Conservation (phyloP, 331 rosid species). For the Pyrus hybrid region DNA sequence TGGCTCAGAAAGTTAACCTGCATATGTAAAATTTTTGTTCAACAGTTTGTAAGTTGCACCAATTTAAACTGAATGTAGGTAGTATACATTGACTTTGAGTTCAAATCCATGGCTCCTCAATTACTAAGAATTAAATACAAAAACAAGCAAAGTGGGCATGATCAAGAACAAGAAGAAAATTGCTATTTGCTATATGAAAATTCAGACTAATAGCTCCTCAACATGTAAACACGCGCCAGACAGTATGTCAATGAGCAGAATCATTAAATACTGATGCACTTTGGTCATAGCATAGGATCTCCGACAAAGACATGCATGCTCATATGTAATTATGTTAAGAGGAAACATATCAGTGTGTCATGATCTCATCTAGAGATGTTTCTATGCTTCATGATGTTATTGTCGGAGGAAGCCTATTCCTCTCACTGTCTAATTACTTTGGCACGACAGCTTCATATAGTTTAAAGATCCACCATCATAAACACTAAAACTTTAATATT, state of each 20-base stretch:
- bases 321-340: background rate
- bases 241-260: background rate
- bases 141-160: background rate
- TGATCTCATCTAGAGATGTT: background rate
- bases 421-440: background rate
- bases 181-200: background rate
- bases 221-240: background rate
- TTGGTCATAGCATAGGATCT: background rate
- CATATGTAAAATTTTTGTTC: slow-evolving; percentile 12
- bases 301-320: background rate
- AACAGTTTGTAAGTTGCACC: background rate
- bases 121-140: background rate
- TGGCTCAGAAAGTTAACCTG: slow-evolving; percentile 93
- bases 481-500: background rate
- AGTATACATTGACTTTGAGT: background rate
- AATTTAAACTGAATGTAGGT: slow-evolving; percentile 6
- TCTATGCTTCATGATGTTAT: background rate
- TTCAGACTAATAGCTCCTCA: background rate
- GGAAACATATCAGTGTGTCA: background rate
- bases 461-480: background rate
- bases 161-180: background rate
- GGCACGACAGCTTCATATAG: background rate
- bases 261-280: background rate
- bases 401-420: background rate
- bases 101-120: background rate